Evolutionary conservation across 1,139 yeast genomes (phyloP).

Genomic region (Starmera stellimalicola): DNA sequence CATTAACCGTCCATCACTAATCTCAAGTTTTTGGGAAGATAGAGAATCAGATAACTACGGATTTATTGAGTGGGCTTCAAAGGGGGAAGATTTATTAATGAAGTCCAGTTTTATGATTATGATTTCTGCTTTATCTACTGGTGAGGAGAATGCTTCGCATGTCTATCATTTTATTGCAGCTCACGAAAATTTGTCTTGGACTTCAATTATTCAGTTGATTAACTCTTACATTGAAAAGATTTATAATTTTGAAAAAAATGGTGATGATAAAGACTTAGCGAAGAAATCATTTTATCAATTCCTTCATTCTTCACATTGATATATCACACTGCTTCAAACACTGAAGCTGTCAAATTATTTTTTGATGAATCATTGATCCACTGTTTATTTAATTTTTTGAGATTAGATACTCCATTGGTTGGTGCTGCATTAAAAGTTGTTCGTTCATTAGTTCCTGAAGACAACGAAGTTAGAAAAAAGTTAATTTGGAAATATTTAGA

Average conservation of each 20-base stretch:
- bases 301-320: constrained; percentile 60
- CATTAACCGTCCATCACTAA: constrained; percentile 47
- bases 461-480: constrained; percentile 29
- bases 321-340: constrained; percentile 38
- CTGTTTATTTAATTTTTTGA: constrained; percentile 37
- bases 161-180: constrained; percentile 31
- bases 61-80: constrained; percentile 80
- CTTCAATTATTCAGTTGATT: constrained; percentile 46
- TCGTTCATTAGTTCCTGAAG: constrained; percentile 38
- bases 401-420: constrained; percentile 39
- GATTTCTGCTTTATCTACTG: constrained; percentile 64
- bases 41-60: constrained; percentile 58
- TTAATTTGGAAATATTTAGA: constrained; percentile 67
- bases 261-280: constrained; percentile 54
- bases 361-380: constrained; percentile 26
- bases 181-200: constrained; percentile 44
- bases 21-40: constrained; percentile 65
- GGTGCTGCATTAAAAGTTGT: constrained; percentile 47
- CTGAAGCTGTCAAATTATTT: constrained; percentile 29
- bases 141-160: constrained; percentile 41
- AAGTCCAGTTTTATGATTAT: constrained; percentile 75
- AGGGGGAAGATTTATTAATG: constrained; percentile 75
- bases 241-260: constrained; percentile 20
- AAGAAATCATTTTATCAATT: constrained; percentile 70
- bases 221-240: constrained; percentile 47